A percentile compares a stretch with the other conserved stretches of the same genome.
phyloP scores from a whole-genome alignment of 2,329 filamentous ascomycete genomes.

The Calonectria honghensis region DNA sequence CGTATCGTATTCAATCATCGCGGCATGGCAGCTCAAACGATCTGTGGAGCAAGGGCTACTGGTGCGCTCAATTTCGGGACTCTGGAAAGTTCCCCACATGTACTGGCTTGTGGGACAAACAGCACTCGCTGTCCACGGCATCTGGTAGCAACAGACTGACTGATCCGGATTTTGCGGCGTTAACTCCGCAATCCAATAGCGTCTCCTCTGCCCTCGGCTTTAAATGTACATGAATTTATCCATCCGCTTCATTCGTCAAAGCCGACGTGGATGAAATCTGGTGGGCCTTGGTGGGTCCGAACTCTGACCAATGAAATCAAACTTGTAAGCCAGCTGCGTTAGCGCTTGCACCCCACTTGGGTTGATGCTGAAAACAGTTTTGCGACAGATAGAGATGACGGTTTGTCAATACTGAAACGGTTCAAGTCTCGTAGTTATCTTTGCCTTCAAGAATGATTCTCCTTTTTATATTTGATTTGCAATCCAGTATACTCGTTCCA shows the following conservation, averaged over 20 bases:
- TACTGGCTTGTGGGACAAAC: too few relatives aligned
- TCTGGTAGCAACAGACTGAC: not conserved
- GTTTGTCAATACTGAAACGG: too few relatives aligned
- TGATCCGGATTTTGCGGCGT: not conserved
- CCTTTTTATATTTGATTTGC: not conserved
- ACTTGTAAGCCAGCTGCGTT: not conserved
- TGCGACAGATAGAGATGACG: not conserved
- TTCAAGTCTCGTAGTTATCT: too few relatives aligned
- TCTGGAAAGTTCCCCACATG: too few relatives aligned
- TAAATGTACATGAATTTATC: not conserved
- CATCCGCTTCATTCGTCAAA: not conserved
- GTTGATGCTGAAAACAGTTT: too few relatives aligned
- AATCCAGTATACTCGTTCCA: too few relatives aligned
- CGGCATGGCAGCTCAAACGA: not conserved
- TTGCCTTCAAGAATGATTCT: not conserved
- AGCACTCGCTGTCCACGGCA: not conserved
- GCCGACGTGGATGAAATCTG: too few relatives aligned
- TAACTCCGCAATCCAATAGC: too few relatives aligned
- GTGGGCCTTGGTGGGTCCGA: not conserved
- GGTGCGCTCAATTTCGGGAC: too few relatives aligned
- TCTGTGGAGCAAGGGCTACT: not conserved
- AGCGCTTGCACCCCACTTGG: not conserved
- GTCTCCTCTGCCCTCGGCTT: too few relatives aligned
- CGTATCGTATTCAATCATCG: not conserved
- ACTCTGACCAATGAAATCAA: not conserved